Evolutionary conservation across 495 filamentous ascomycete species (phyloP).

Genomic region (Cryomyces minteri): DNA sequence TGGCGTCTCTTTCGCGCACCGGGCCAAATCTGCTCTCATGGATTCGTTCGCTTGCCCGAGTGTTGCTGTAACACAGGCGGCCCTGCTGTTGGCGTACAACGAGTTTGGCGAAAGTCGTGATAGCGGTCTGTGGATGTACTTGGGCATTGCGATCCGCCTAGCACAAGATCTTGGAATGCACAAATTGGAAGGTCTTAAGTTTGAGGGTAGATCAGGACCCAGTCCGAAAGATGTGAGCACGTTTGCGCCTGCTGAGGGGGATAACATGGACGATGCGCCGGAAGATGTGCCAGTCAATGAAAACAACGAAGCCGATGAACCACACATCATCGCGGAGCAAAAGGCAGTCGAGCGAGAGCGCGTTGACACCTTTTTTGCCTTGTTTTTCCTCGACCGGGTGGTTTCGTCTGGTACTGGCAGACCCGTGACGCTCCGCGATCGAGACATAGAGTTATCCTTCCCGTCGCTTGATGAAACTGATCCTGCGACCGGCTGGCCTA

Average conservation of each 20-base stretch:
- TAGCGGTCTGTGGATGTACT: slow-evolving; percentile 80
- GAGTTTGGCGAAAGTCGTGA: slow-evolving; percentile 73
- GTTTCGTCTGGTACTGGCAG: slow-evolving; percentile 72
- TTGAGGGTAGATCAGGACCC: slow-evolving; percentile 38
- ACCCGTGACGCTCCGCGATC: slow-evolving; percentile 60
- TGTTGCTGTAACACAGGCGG: slow-evolving; percentile 62
- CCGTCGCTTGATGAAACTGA: slow-evolving; percentile 42
- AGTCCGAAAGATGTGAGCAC: slow-evolving; percentile 32
- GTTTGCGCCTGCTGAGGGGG: too few species aligned
- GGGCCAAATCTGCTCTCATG: slow-evolving; percentile 53
- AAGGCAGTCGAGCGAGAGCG: slow-evolving; percentile 42
- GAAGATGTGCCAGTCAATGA: slow-evolving; percentile 26
- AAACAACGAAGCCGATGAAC: slow-evolving; percentile 25
- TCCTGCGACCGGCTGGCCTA: slow-evolving; percentile 43
- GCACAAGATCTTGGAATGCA: slow-evolving; percentile 69
- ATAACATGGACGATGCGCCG: slow-evolving; percentile 14
- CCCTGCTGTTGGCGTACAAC: slow-evolving; percentile 65
- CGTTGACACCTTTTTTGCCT: slow-evolving; percentile 70
- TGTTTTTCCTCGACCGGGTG: slow-evolving; percentile 70
- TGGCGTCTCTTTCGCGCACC: slow-evolving; percentile 58
- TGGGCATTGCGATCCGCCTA: slow-evolving; percentile 73
- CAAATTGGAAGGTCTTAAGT: slow-evolving; percentile 54
- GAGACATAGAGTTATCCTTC: slow-evolving; percentile 62
- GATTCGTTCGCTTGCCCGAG: slow-evolving; percentile 65
- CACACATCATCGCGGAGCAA: slow-evolving; percentile 34